phyloP scores from a whole-genome alignment of 345 rosid species.

The Turritis glabra region DNA sequence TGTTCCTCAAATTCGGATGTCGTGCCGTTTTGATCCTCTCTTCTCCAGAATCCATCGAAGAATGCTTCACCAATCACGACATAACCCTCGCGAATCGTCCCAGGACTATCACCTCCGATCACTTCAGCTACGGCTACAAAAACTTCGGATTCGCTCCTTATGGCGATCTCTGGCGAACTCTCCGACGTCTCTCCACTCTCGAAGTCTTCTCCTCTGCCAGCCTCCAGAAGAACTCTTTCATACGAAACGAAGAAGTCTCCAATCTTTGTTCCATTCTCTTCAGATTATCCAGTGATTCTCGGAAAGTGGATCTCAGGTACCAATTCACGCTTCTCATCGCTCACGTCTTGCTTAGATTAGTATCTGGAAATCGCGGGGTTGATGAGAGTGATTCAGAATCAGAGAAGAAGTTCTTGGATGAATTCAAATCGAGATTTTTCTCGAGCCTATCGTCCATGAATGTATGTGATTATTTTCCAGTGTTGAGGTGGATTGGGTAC shows the following conservation, averaged over 20 bases:
- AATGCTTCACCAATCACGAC: conserved; percentile 64
- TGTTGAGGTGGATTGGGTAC: conserved; percentile 50
- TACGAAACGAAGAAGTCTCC: conserved; percentile 36
- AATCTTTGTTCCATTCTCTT: conserved; percentile 33
- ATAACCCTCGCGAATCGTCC: conserved; percentile 56
- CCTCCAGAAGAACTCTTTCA: conserved; percentile 33
- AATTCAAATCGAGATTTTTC: conserved; percentile 47
- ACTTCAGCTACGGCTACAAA: conserved; percentile 47
- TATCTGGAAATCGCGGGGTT: conserved; percentile 37
- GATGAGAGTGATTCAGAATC: conserved; percentile 34
- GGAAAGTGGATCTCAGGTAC: conserved; percentile 39
- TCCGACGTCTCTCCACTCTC: conserved; percentile 46
- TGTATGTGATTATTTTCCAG: conserved; percentile 50
- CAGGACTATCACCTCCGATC: conserved; percentile 36
- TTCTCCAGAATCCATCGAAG: conserved; percentile 44
- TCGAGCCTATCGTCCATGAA: conserved; percentile 40
- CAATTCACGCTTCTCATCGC: conserved; percentile 29
- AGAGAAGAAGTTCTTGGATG: conserved; percentile 39
- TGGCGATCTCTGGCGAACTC: conserved; percentile 61
- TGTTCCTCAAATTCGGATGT: conserved; percentile 48
- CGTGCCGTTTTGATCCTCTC: conserved; percentile 45
- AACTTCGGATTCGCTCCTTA: conserved; percentile 42
- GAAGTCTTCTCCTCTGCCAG: conserved; percentile 49
- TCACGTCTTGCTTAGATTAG: conserved; percentile 32
- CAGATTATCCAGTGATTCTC: neutral